Conservation (phyloP, 2,329 filamentous ascomycete genomes). For the Trichothecium roseum region DNA sequence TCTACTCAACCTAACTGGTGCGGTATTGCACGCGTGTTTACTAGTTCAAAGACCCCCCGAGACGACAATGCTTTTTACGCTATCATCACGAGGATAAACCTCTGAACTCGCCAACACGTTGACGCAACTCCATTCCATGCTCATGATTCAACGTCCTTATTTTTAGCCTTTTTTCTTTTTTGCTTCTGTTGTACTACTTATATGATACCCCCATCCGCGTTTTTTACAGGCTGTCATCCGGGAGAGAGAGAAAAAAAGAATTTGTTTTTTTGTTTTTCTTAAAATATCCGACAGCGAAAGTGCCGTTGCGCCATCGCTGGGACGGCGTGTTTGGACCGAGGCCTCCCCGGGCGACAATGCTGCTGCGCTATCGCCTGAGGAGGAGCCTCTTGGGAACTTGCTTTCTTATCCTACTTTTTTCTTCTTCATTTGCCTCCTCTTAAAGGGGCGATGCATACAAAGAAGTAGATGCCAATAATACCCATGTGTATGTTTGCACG, state of each 20-base stretch:
- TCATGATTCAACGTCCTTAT: background rate
- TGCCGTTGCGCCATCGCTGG: constrained; percentile 46
- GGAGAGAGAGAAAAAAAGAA: too few relatives aligned
- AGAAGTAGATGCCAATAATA: background rate
- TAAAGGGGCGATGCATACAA: background rate
- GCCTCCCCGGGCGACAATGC: constrained; percentile 38
- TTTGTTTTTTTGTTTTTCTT: too few relatives aligned
- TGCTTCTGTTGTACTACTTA: constrained; percentile 10
- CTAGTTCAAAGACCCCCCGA: too few relatives aligned
- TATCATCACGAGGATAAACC: background rate
- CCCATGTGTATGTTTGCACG: too few relatives aligned
- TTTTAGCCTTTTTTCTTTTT: constrained; percentile 11
- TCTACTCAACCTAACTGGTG: too few relatives aligned
- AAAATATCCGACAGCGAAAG: constrained; percentile 40
- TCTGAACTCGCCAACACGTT: background rate
- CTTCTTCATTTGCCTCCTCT: background rate
- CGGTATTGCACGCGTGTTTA: too few relatives aligned
- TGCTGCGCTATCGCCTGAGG: constrained; percentile 38
- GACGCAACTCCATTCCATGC: constrained; percentile 1
- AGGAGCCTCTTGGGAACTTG: constrained; percentile 35
- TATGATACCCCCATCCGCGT: constrained; percentile 34
- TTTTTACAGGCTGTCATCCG: constrained; percentile 33
- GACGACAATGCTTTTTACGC: constrained; percentile 4
- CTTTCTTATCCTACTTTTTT: constrained; percentile 8
- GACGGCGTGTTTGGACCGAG: constrained; percentile 42